Conservation (phyloP, 2,329 filamentous ascomycete species). For the Colletotrichum gigasporum region DNA sequence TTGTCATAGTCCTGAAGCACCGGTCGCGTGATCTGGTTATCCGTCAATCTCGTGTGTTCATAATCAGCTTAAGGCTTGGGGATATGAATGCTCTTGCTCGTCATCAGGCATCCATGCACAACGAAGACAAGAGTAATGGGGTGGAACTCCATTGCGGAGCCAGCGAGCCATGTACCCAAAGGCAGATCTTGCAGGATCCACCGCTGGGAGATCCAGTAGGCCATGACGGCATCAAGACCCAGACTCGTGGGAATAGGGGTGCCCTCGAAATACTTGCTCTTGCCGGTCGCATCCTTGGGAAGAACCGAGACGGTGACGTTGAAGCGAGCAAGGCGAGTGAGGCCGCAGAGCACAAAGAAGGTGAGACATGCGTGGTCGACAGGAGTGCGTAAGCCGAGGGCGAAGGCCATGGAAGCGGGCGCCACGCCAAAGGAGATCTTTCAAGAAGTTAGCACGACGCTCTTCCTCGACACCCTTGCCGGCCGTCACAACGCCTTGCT, state of each 20-base stretch:
- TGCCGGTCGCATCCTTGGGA: slow-evolving; percentile 91
- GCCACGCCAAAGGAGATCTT: slow-evolving; percentile 96
- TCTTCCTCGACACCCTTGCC: not conserved
- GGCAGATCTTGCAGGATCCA: slow-evolving; percentile 86
- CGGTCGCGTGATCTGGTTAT: too few relatives aligned
- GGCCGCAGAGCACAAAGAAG: slow-evolving; percentile 93
- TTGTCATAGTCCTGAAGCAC: too few relatives aligned
- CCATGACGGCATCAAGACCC: slow-evolving; percentile 83
- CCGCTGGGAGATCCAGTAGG: slow-evolving; percentile 84
- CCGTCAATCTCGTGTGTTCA: not conserved
- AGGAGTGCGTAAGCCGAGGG: slow-evolving; percentile 85
- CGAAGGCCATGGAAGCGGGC: slow-evolving; percentile 87
- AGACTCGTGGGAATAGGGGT: slow-evolving; percentile 94
- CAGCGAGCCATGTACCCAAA: slow-evolving; percentile 73
- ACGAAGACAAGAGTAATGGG: slow-evolving; percentile 84
- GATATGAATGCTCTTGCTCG: slow-evolving; percentile 93
- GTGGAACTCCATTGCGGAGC: slow-evolving; percentile 82
- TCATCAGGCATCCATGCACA: slow-evolving; percentile 92
- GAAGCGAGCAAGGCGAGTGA: slow-evolving; percentile 94
- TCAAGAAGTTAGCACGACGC: not conserved
- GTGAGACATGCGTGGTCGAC: slow-evolving; percentile 82
- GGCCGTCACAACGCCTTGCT: too few relatives aligned
- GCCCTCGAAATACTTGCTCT: slow-evolving; percentile 95
- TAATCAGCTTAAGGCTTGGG: slow-evolving; percentile 76
- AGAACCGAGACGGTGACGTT: slow-evolving; percentile 92